phyloP scores from a whole-genome alignment of 148 eudicot species.

The Amaranthus palmeri region DNA sequence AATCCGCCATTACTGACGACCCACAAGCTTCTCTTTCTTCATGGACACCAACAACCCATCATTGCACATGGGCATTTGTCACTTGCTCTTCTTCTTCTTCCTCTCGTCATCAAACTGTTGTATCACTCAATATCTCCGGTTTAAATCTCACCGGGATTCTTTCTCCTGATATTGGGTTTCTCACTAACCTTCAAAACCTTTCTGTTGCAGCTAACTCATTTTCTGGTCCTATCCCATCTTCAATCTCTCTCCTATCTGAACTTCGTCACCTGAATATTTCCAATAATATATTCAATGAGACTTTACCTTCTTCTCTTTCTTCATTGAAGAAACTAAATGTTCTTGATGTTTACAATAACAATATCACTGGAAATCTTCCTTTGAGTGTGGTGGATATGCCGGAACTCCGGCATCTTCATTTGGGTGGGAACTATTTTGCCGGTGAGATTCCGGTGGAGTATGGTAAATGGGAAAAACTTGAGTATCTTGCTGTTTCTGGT shows the following conservation, averaged over 20 bases:
- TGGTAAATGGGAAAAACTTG: constrained; percentile 46
- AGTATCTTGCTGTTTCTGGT: constrained; percentile 86
- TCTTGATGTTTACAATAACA: constrained; percentile 72
- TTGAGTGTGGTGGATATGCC: constrained; percentile 27
- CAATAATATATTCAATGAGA: constrained; percentile 57
- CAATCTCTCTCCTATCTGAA: constrained; percentile 31
- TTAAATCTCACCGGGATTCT: constrained; percentile 63
- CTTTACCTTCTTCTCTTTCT: constrained; percentile 42
- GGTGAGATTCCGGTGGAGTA: constrained; percentile 67
- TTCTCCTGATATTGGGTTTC: constrained; percentile 41
- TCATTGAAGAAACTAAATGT: constrained; percentile 36
- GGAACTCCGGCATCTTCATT: constrained; percentile 51
- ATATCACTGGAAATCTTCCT: constrained; percentile 54
- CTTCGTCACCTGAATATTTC: constrained; percentile 60
- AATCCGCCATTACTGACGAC: constrained; percentile 55
- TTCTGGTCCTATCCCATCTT: constrained; percentile 49
- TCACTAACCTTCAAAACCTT: constrained; percentile 41
- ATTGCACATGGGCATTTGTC: constrained; percentile 65
- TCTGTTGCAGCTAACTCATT: constrained; percentile 44
- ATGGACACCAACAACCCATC: constrained; percentile 48
- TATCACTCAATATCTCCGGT: constrained; percentile 45
- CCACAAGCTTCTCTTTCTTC: constrained; percentile 50
- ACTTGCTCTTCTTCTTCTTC: constrained; percentile 33
- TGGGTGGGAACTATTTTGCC: constrained; percentile 75
- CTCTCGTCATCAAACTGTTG: constrained; percentile 29